A percentile compares a stretch with the other conserved stretches of the same genome.
These are phyloP conservation scores for Deinandra increscens DNA, from an alignment of 129 eudicot species.

Conservation along the genomic window DNA sequence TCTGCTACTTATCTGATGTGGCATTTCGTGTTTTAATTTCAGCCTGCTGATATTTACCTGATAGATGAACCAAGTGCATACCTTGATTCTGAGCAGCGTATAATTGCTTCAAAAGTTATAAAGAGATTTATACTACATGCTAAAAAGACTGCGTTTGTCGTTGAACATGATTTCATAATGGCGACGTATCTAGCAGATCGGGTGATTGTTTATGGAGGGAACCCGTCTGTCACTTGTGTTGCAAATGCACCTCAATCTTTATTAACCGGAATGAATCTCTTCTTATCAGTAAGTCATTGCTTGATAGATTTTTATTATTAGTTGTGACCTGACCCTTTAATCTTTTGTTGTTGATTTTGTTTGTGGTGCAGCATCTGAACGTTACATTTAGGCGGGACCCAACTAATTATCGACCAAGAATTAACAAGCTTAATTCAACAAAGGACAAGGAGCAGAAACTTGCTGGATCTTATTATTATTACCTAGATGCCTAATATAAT, in stretches of 20 bases:
- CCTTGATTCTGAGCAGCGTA: constrained; percentile 88
- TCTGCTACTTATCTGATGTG: constrained; percentile 21
- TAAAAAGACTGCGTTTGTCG: constrained; percentile 90
- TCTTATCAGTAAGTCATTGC: constrained; percentile 66
- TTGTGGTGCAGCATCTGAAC: constrained; percentile 62
- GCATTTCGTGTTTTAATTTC: constrained; percentile 25
- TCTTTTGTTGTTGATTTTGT: not conserved
- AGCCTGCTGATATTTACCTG: constrained; percentile 93
- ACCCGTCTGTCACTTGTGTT: constrained; percentile 69
- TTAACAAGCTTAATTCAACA: constrained; percentile 81
- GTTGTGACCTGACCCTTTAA: not conserved
- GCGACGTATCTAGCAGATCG: constrained; percentile 91
- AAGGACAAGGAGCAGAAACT: constrained; percentile 90
- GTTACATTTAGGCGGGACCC: constrained; percentile 87
- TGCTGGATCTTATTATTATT: constrained; percentile 88
- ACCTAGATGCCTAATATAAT: constrained; percentile 69
- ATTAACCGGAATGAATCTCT: constrained; percentile 83
- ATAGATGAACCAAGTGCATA: constrained; percentile 93
- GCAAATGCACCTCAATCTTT: constrained; percentile 84
- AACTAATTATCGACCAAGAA: constrained; percentile 73
- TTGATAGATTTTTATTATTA: too few species aligned
- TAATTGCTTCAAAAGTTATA: constrained; percentile 89
- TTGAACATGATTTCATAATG: constrained; percentile 90
- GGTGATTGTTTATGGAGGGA: constrained; percentile 82
- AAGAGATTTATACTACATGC: constrained; percentile 83